Evolutionary conservation across 306 rosid species (phyloP).

Genomic region (Amphicarpaea edgeworthii): DNA sequence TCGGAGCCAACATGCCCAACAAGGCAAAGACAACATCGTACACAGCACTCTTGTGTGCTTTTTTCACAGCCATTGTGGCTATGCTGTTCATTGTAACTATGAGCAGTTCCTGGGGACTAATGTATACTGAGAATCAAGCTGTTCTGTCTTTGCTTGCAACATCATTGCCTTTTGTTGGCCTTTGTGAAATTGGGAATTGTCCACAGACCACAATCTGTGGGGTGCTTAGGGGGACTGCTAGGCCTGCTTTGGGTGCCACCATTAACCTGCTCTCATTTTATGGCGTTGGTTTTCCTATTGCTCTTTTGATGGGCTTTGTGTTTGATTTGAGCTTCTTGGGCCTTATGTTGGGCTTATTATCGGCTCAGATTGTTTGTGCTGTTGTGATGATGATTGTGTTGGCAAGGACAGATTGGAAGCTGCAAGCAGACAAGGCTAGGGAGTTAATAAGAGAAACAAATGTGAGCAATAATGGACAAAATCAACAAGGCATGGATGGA

Average conservation of each 20-base stretch:
- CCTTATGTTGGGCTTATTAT: slow-evolving; percentile 47
- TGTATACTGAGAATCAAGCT: slow-evolving; percentile 44
- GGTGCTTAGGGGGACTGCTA: slow-evolving; percentile 52
- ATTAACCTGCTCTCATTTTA: slow-evolving; percentile 49
- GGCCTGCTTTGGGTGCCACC: slow-evolving; percentile 47
- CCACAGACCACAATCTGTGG: slow-evolving; percentile 60
- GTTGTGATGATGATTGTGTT: slow-evolving; percentile 38
- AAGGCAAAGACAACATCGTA: slow-evolving; percentile 48
- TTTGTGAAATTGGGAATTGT: slow-evolving; percentile 60
- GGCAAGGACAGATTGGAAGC: slow-evolving; percentile 45
- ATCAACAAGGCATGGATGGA: too few species aligned
- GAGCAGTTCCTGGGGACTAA: slow-evolving; percentile 41
- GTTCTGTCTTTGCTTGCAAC: slow-evolving; percentile 21
- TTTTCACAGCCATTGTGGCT: slow-evolving; percentile 40
- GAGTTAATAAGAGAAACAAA: neutral
- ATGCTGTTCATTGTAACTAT: slow-evolving; percentile 39
- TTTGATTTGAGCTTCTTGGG: slow-evolving; percentile 47
- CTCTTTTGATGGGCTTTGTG: slow-evolving; percentile 27
- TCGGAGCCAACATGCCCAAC: slow-evolving; percentile 49
- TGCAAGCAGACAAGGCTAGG: slow-evolving; percentile 44
- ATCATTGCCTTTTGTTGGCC: slow-evolving; percentile 1
- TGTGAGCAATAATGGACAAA: neutral
- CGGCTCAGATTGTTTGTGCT: slow-evolving; percentile 50
- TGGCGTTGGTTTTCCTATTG: slow-evolving; percentile 51
- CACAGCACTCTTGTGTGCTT: slow-evolving; percentile 35